phyloP scores from a whole-genome alignment of 2,329 filamentous ascomycete genomes.

The Nigrospora oryzae region DNA sequence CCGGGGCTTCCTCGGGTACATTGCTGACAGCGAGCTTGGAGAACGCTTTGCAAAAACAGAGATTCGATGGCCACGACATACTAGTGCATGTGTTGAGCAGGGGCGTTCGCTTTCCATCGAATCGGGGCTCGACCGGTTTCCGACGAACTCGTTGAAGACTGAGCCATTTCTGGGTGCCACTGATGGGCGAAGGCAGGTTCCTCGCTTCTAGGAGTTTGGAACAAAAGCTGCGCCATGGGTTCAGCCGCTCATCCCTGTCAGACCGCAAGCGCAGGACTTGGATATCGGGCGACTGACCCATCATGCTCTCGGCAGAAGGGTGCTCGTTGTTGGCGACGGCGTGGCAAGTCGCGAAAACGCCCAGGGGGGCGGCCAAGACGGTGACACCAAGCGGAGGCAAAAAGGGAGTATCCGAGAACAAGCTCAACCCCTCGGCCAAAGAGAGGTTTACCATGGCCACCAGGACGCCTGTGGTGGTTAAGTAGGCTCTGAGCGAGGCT shows the following conservation, averaged over 20 bases:
- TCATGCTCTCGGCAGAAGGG: conserved; percentile 23
- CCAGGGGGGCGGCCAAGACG: conserved; percentile 47
- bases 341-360: conserved; percentile 35
- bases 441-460: conserved; percentile 41
- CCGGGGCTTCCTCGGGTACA: conserved; percentile 27
- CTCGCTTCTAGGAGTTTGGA: conserved; percentile 40
- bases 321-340: conserved; percentile 23
- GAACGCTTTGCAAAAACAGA: conserved; percentile 42
- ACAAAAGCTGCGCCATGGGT: conserved; percentile 41
- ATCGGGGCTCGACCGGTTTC: conserved; percentile 30
- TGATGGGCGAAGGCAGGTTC: conserved; percentile 34
- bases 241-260: conserved; percentile 29
- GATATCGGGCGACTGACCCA: conserved; percentile 44
- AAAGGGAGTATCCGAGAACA: conserved; percentile 34
- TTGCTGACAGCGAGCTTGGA: conserved; percentile 30
- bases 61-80: conserved; percentile 44
- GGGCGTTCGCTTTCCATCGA: conserved; percentile 31
- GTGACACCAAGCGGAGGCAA: conserved; percentile 31
- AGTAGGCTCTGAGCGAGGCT: conserved; percentile 43
- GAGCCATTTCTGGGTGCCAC: conserved; percentile 37
- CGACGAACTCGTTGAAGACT: conserved; percentile 39
- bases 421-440: conserved; percentile 36
- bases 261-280: conserved; percentile 35
- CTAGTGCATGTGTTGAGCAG: conserved; percentile 24
- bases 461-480: conserved; percentile 48